Conservation (phyloP, 169 alveolate species). For the Blepharisma undulans region DNA sequence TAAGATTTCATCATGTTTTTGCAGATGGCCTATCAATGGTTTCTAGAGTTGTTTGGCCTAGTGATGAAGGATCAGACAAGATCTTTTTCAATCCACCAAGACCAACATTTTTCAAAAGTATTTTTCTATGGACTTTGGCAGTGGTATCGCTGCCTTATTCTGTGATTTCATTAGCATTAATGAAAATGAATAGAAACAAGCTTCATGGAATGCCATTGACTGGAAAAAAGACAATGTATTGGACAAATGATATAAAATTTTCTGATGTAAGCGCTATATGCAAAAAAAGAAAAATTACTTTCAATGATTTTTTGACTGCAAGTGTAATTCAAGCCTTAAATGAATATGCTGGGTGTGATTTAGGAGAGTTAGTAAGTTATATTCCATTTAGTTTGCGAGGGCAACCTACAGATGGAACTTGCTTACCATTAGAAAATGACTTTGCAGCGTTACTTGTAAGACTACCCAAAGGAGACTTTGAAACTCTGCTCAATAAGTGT, state of each 20-base stretch:
- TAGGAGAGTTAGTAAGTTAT: not conserved
- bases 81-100: not conserved
- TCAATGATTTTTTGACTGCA: constrained; percentile 17
- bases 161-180: not conserved
- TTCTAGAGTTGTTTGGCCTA: not conserved
- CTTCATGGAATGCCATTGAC: not conserved
- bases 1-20: not conserved
- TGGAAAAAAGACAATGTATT: not conserved
- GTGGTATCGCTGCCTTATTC: not conserved
- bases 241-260: not conserved
- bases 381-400: constrained; percentile 13
- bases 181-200: not conserved
- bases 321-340: not conserved
- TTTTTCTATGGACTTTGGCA: not conserved
- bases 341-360: not conserved
- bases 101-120: not conserved
- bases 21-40: constrained; percentile 4
- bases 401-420: not conserved
- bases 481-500: not conserved
- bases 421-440: not conserved
- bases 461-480: not conserved
- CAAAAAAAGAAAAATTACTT: not conserved
- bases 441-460: not conserved
- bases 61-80: constrained; percentile 5
- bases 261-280: not conserved